A percentile compares a stretch with the other conserved stretches of the same genome.
phyloP scores from a whole-genome alignment of 176 grass and related monocot species.

The Triticum aestivum region IWGSC_CS_RefSeq_v2.1 NC_057807.1:491778508-491779007 shows the following conservation, averaged over 20 bases:
- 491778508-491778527: conserved; percentile 39
- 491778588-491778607: conserved; percentile 27
- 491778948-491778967: conserved; percentile 29
- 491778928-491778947: conserved; percentile 45
- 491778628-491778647: conserved; percentile 44
- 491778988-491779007: conserved; percentile 32
- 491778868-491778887: conserved; percentile 38
- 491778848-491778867: conserved; percentile 43
- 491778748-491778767: conserved; percentile 34
- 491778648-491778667: background rate
- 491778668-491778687: background rate
- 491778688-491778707: conserved; percentile 43
- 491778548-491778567: conserved; percentile 27
- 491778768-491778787: conserved; percentile 33
- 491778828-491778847: conserved; percentile 30
- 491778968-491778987: conserved; percentile 28
- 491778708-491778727: background rate
- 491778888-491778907: background rate
- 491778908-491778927: conserved; percentile 39
- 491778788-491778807: background rate
- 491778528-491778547: background rate
- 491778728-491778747: background rate
- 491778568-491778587: conserved; percentile 32
- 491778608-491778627: background rate
- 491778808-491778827: conserved; percentile 42